Conservation (phyloP, 805 yeast species). For the Hanseniaspora meyeri region DNA sequence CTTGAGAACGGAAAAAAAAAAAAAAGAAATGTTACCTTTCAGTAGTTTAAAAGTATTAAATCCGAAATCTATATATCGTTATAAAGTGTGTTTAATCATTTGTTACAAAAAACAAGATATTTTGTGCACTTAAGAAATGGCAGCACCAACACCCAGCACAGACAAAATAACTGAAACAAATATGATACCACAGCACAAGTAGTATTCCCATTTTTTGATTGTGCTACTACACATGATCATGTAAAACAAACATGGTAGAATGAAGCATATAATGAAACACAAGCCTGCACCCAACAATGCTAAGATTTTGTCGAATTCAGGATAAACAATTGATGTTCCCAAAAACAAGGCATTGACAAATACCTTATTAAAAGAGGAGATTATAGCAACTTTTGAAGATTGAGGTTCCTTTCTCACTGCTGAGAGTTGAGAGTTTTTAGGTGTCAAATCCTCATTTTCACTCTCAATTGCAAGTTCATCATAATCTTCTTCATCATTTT, state of each 20-base stretch:
- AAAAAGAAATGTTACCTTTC: neutral
- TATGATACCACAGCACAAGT: conserved; percentile 35
- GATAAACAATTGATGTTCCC: conserved; percentile 48
- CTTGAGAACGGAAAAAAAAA: neutral
- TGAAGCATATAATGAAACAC: conserved; percentile 67
- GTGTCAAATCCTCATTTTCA: conserved; percentile 9
- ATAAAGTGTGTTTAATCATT: neutral
- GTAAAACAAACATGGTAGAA: conserved; percentile 66
- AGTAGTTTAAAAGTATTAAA: too few relatives aligned
- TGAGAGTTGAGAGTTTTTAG: neutral
- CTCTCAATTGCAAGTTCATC: conserved; percentile 8
- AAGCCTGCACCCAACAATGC: conserved; percentile 72
- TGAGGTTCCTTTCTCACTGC: neutral
- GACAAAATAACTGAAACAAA: conserved; percentile 38
- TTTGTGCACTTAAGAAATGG: conserved; percentile 21
- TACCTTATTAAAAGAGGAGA: conserved; percentile 27
- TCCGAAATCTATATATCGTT: too few relatives aligned
- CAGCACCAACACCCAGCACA: conserved; percentile 49
- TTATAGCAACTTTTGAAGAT: neutral
- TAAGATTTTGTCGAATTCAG: conserved; percentile 70
- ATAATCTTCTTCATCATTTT: conserved; percentile 6
- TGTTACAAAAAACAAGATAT: neutral
- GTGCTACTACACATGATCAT: conserved; percentile 39
- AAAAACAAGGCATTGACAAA: conserved; percentile 48
- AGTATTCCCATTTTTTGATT: conserved; percentile 31